Evolutionary conservation across 129 eudicot genomes (phyloP).

Genomic region (Sambucus nigra): DNA sequence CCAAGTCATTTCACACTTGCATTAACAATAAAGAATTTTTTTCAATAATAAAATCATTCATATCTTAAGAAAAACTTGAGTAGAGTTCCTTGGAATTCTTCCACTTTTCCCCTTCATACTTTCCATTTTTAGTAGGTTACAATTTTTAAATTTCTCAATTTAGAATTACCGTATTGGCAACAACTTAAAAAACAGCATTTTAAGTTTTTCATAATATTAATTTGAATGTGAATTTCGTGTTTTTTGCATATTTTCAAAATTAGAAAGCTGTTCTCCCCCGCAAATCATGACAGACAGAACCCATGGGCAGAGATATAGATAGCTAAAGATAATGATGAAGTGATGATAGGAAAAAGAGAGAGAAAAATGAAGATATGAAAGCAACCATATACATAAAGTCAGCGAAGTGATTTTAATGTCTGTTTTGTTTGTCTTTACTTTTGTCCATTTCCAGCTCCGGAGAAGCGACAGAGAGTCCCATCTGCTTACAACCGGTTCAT

Average conservation of each 20-base stretch:
- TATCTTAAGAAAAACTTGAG: too few species aligned
- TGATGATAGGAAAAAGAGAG: conserved; percentile 33
- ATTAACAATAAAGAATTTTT: too few species aligned
- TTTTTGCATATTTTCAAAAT: conserved; percentile 11
- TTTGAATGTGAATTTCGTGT: too few species aligned
- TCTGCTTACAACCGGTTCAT: conserved; percentile 99
- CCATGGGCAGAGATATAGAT: conserved; percentile 17
- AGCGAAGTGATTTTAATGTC: conserved; percentile 35
- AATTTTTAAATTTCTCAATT: too few species aligned
- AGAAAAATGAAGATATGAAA: conserved; percentile 6
- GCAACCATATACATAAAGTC: conserved; percentile 32
- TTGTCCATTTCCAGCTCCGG: conserved; percentile 68
- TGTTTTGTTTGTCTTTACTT: conserved; percentile 38
- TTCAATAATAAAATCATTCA: too few species aligned
- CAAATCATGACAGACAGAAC: conserved; percentile 30
- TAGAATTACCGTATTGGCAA: too few species aligned
- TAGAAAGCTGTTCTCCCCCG: conserved; percentile 27
- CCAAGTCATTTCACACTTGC: too few species aligned
- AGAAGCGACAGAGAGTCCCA: conserved; percentile 99
- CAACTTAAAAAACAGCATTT: too few species aligned
- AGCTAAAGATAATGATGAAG: conserved; percentile 68
- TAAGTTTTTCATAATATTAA: too few species aligned
- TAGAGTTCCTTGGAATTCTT: too few species aligned
- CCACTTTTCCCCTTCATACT: too few species aligned
- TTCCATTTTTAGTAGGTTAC: too few species aligned